Evolutionary conservation across 1,139 yeast genomes (phyloP), one percentile per base, ranked within the genome.

Genomic region (Protomyces macrosporus): DNA sequence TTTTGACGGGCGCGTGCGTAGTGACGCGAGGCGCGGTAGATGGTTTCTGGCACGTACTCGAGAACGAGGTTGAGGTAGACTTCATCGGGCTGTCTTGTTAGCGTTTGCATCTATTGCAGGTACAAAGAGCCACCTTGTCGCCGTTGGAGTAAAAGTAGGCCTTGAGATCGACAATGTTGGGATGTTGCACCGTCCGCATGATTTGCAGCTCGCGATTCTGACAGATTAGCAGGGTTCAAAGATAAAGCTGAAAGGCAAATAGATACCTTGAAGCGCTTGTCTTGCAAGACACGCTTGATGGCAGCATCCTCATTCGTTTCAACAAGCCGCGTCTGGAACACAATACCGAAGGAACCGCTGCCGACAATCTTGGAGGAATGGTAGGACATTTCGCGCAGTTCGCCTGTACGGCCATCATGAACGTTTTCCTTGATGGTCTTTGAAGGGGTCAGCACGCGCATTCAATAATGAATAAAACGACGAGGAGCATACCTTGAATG

Each of bases 331-430:
- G 97, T 90, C 71, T 90, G 95, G 74, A 90, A 90, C 36, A 93
- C 98, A 40, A 90, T 93, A 4, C 98, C 98, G 78, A 93, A 93
- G 30, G 98, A 90, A 14, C 98, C 98, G 75, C 90, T 96, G 16
- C 98, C 98, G 60, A 91, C 96, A 81, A 91, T 91, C 71, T 88
- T 85, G 65, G 84, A 82, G 72, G 86, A 89, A 39, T 89, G 83
- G 76, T 87, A 88, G 67, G 82, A 82, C 66, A 88, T 79, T 64
- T 82, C 82, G 65, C 80, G 80, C 48, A 79, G 72, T 69, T 84
- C 86, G 66, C 88, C 91, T 23, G 87, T 83, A 71, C 82, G 85
- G 60, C 95, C 93, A 71, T 86, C 87, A 71, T 82, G 84, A 67
- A 86, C 95, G 67, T 82, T 84, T 74, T 87, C 91, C 59, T 85